phyloP scores from a whole-genome alignment of 1,284 basidiomycete genomes.

The Coniophora puteana region DNA sequence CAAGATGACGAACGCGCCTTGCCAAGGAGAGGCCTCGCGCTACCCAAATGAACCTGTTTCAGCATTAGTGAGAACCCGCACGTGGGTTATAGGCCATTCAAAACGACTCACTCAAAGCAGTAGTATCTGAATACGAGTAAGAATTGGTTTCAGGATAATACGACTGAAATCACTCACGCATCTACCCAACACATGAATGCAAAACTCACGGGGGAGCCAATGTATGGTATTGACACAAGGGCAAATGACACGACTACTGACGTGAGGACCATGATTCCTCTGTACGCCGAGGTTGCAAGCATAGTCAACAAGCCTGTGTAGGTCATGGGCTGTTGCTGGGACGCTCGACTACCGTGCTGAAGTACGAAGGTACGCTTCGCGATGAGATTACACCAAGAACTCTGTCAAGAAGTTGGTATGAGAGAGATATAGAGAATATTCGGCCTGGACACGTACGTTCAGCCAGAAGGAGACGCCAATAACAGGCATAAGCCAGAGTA shows the following conservation, averaged over 20 bases:
- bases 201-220: constrained; percentile 60
- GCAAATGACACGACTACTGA: constrained; percentile 68
- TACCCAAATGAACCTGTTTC: constrained; percentile 70
- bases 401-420: constrained; percentile 36
- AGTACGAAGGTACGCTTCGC: constrained; percentile 68
- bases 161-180: constrained; percentile 53
- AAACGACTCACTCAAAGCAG: constrained; percentile 72
- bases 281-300: constrained; percentile 74
- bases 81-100: constrained; percentile 1
- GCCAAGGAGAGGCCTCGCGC: constrained; percentile 67
- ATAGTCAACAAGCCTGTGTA: constrained; percentile 70
- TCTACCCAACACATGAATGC: constrained; percentile 80
- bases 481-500: constrained; percentile 73
- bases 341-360: constrained; percentile 57
- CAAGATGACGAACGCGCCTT: constrained; percentile 66
- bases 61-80: constrained; percentile 8
- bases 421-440: constrained; percentile 9
- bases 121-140: constrained; percentile 58
- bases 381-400: constrained; percentile 67
- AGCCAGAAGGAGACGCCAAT: constrained; percentile 70
- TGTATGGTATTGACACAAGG: constrained; percentile 57
- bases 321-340: constrained; percentile 43
- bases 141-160: constrained; percentile 5
- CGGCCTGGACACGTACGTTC: constrained; percentile 49
- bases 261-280: constrained; percentile 74